Evolutionary conservation across 108 stramenopile species (phyloP).

Genomic region (Skeletonema costatum): DNA sequence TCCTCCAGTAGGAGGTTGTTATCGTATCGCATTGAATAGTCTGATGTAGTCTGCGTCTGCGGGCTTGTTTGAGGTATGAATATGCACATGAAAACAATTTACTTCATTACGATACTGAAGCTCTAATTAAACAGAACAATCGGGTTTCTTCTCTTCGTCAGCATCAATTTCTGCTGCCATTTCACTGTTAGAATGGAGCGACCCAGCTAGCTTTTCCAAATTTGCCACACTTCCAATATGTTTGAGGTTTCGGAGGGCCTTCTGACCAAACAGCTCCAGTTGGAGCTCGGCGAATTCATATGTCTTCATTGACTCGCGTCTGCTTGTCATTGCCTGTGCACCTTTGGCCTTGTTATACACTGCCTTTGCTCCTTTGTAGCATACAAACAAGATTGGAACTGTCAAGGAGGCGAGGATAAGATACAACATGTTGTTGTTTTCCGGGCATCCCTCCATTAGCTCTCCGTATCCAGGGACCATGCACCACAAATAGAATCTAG

Average conservation of each 20-base stretch:
- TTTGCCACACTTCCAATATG: conserved; percentile 21
- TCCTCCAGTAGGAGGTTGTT: too few species aligned
- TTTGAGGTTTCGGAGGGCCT: conserved; percentile 23
- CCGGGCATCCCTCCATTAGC: conserved; percentile 70
- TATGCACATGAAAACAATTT: too few species aligned
- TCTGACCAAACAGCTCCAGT: conserved; percentile 33
- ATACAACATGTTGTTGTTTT: conserved; percentile 46
- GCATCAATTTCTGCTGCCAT: background rate
- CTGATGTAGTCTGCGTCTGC: too few species aligned
- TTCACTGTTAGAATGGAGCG: background rate
- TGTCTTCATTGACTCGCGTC: conserved; percentile 26
- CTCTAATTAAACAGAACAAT: background rate
- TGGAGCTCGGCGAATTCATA: conserved; percentile 32
- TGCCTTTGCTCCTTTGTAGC: conserved; percentile 1
- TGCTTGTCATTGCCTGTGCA: conserved; percentile 13
- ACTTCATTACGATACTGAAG: background rate
- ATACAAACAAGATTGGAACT: conserved; percentile 44
- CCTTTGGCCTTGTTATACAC: background rate
- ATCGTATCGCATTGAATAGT: too few species aligned
- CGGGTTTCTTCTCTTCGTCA: background rate
- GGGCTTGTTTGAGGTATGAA: too few species aligned
- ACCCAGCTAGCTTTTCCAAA: conserved; percentile 16
- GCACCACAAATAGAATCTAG: conserved; percentile 75
- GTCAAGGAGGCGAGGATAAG: conserved; percentile 46
- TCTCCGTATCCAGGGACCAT: conserved; percentile 56